Percentiles rank a stretch among this genome's conserved stretches.
phyloP scores from a whole-genome alignment of 2,329 filamentous ascomycete species.

The Cladosporium sp. region DNA sequence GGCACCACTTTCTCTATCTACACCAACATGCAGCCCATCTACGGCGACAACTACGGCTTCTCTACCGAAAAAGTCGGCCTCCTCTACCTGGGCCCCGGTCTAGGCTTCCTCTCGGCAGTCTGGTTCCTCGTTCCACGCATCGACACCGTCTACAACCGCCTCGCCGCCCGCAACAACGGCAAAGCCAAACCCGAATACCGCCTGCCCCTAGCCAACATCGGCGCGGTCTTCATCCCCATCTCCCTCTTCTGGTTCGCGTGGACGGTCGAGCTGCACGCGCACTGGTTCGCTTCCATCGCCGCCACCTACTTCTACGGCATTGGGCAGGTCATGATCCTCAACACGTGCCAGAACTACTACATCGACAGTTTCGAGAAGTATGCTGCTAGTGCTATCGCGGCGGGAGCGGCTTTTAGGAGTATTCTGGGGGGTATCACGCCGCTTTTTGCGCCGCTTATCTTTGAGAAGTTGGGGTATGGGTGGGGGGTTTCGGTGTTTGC shows the following conservation, averaged over 20 bases:
- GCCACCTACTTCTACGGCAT: conserved; percentile 54
- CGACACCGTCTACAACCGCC: conserved; percentile 50
- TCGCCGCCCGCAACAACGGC: conserved; percentile 45
- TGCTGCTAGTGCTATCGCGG: conserved; percentile 54
- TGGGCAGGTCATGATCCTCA: conserved; percentile 57
- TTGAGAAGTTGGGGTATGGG: conserved; percentile 50
- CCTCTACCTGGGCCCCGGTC: conserved; percentile 48
- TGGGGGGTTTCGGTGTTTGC: conserved; percentile 55
- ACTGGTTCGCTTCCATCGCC: conserved; percentile 46
- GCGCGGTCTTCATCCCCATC: conserved; percentile 46
- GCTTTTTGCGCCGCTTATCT: conserved; percentile 47
- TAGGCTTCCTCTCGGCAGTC: conserved; percentile 48
- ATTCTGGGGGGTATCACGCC: conserved; percentile 52
- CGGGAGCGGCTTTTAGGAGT: conserved; percentile 51
- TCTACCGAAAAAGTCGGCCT: conserved; percentile 50
- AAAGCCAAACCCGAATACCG: conserved; percentile 48
- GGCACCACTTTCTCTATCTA: conserved; percentile 53
- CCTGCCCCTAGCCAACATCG: conserved; percentile 50
- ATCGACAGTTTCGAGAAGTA: conserved; percentile 56
- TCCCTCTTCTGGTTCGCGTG: conserved; percentile 50
- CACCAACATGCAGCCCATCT: conserved; percentile 53
- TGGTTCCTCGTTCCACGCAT: conserved; percentile 52
- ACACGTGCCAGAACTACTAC: conserved; percentile 58
- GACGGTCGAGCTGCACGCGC: conserved; percentile 45
- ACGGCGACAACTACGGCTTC: conserved; percentile 47